phyloP scores from a whole-genome alignment of 441 rosid species.

The Biscutella laevigata region DNA sequence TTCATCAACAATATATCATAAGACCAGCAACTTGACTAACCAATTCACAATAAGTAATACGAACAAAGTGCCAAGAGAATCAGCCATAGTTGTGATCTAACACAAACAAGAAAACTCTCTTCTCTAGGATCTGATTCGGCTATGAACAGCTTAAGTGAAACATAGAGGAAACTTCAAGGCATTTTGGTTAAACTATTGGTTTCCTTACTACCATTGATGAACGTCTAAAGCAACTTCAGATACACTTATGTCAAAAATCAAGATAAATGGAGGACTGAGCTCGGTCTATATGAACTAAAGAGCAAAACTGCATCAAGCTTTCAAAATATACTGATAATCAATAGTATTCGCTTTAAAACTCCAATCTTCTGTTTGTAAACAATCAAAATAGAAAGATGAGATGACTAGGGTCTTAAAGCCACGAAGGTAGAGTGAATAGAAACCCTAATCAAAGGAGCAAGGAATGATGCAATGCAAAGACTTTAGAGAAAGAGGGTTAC shows the following conservation, averaged over 20 bases:
- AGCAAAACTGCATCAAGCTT: not conserved
- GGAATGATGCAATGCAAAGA: not conserved
- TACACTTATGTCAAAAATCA: not conserved
- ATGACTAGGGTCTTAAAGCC: not conserved
- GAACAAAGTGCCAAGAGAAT: not conserved
- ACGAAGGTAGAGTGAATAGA: not conserved
- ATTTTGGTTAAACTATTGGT: not conserved
- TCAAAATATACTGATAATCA: not conserved
- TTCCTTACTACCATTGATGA: not conserved
- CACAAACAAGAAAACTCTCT: not conserved
- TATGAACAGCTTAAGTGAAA: not conserved
- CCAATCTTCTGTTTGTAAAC: not conserved
- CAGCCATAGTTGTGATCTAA: not conserved
- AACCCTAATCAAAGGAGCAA: slow-evolving; percentile 18
- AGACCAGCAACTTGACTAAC: not conserved
- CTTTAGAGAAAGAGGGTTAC: slow-evolving; percentile 24
- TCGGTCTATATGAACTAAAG: not conserved
- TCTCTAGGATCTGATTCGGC: not conserved
- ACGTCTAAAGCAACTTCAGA: not conserved
- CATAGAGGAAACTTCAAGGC: not conserved
- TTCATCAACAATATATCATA: not conserved
- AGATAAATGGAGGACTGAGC: not conserved
- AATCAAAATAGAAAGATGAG: not conserved
- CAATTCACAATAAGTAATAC: not conserved
- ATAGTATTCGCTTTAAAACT: not conserved